phyloP scores from a whole-genome alignment of 768 basidiomycete species.

The Cystobasidium ongulense region DNA sequence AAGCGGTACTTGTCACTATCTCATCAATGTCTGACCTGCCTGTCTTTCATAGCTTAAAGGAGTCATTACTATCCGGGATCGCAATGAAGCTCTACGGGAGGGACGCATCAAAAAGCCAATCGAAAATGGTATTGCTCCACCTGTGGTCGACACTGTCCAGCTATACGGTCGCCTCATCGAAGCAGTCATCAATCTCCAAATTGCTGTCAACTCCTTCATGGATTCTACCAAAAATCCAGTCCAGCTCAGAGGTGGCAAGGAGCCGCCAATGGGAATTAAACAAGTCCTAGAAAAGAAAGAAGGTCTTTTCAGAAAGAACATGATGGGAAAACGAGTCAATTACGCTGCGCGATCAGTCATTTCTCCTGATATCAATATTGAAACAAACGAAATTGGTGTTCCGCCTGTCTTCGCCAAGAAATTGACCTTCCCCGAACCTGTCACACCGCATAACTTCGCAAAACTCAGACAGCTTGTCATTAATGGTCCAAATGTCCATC shows the following conservation, averaged over 20 bases:
- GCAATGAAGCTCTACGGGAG: slow-evolving; percentile 5
- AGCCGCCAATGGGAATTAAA: slow-evolving; percentile 88
- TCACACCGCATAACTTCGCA: slow-evolving; percentile 81
- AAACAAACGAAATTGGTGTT: slow-evolving; percentile 95
- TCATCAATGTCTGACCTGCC: background rate
- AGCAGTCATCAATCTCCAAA: slow-evolving; percentile 75
- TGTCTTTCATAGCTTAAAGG: slow-evolving; percentile 16
- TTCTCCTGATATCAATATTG: slow-evolving; percentile 97
- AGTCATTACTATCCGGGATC: slow-evolving; percentile 39
- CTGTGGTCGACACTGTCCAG: slow-evolving; percentile 49
- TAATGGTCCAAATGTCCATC: slow-evolving; percentile 75
- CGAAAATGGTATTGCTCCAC: background rate
- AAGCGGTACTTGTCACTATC: slow-evolving; percentile 54
- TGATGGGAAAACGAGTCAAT: slow-evolving; percentile 99
- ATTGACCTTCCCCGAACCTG: slow-evolving; percentile 93
- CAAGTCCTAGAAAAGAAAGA: slow-evolving; percentile 98
- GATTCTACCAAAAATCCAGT: slow-evolving; percentile 92
- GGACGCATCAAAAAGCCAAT: slow-evolving; percentile 20
- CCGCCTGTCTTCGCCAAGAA: slow-evolving; percentile 96
- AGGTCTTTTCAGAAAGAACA: slow-evolving; percentile 91
- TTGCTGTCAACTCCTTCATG: slow-evolving; percentile 92
- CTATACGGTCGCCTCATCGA: slow-evolving; percentile 66
- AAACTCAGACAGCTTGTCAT: slow-evolving; percentile 82
- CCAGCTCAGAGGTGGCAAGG: slow-evolving; percentile 72
- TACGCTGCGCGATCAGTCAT: slow-evolving; percentile 99